phyloP scores from a whole-genome alignment of 208 protist species.

The Leishmania arabica region DNA sequence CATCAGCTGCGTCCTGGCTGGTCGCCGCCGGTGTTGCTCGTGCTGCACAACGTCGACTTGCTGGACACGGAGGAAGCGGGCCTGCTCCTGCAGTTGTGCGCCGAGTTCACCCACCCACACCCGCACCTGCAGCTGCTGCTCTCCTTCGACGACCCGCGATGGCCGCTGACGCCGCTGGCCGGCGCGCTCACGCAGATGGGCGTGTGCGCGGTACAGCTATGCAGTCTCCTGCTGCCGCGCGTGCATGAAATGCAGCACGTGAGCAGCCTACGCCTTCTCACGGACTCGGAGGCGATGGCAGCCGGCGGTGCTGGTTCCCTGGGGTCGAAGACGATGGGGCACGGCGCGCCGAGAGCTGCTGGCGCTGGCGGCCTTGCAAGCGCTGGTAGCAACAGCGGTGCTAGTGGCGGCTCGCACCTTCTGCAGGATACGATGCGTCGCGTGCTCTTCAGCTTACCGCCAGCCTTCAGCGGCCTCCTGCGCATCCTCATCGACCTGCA shows the following conservation, averaged over 20 bases:
- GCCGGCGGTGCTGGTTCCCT: slow-evolving; percentile 11
- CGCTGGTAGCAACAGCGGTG: background rate
- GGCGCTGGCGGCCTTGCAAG: background rate
- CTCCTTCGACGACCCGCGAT: slow-evolving; percentile 72
- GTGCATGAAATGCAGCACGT: slow-evolving; percentile 56
- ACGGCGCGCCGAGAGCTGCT: slow-evolving; percentile 1
- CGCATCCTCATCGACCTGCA: slow-evolving; percentile 65
- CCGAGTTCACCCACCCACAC: slow-evolving; percentile 38
- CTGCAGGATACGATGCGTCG: slow-evolving; percentile 83
- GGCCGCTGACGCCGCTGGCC: slow-evolving; percentile 32
- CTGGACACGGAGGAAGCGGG: slow-evolving; percentile 39
- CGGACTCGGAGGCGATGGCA: slow-evolving; percentile 49
- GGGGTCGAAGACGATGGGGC: background rate
- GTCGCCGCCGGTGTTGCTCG: slow-evolving; percentile 43
- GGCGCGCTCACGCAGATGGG: slow-evolving; percentile 40
- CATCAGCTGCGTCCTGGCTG: slow-evolving; percentile 10
- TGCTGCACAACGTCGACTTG: slow-evolving; percentile 71
- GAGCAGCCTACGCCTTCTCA: slow-evolving; percentile 54
- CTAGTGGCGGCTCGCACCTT: slow-evolving; percentile 32
- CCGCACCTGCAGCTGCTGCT: slow-evolving; percentile 46
- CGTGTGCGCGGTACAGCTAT: slow-evolving; percentile 59
- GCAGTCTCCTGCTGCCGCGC: slow-evolving; percentile 60
- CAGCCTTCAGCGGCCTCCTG: slow-evolving; percentile 64
- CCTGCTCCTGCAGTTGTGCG: slow-evolving; percentile 49
- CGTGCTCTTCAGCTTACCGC: slow-evolving; percentile 73